Conservation (phyloP, 1,284 basidiomycete species). For the Takashimella koratensis region DNA sequence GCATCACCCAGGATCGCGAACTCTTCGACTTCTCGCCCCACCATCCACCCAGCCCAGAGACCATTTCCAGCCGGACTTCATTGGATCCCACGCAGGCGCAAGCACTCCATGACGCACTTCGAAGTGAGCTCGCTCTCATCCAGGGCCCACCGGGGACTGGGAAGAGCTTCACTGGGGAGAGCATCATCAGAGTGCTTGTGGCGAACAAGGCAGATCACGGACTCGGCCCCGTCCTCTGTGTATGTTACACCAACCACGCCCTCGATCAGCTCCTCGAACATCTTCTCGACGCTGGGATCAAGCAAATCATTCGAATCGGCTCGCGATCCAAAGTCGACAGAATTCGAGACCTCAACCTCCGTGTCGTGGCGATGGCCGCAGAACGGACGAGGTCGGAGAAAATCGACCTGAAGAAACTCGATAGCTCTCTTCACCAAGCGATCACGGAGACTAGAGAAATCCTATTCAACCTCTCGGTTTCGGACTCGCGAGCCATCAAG, state of each 20-base stretch:
- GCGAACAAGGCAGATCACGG: slow-evolving; percentile 52
- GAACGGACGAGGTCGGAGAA: no score
- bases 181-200: slow-evolving; percentile 62
- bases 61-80: slow-evolving; percentile 34
- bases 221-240: slow-evolving; percentile 61
- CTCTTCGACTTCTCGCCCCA: slow-evolving; percentile 38
- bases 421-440: no score
- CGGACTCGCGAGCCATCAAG: no score
- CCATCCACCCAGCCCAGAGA: slow-evolving; percentile 44
- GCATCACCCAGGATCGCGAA: slow-evolving; percentile 39
- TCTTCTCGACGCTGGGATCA: slow-evolving; percentile 59
- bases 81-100: slow-evolving; percentile 59
- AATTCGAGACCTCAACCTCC: slow-evolving; percentile 53
- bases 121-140: slow-evolving; percentile 60
- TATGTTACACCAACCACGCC: slow-evolving; percentile 72
- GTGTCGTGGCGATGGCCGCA: no score
- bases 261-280: slow-evolving; percentile 64
- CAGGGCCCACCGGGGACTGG: slow-evolving; percentile 75
- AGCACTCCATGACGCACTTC: slow-evolving; percentile 60
- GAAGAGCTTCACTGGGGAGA: slow-evolving; percentile 67
- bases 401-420: no score
- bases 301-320: slow-evolving; percentile 62
- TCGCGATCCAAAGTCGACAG: slow-evolving; percentile 59
- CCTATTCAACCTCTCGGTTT: no score
- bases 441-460: no score